A percentile compares a stretch with the other conserved stretches of the same genome.
These are phyloP conservation scores for Gymnopilus junonius DNA, from an alignment of 768 basidiomycete species.

Conservation along the genomic window DNA sequence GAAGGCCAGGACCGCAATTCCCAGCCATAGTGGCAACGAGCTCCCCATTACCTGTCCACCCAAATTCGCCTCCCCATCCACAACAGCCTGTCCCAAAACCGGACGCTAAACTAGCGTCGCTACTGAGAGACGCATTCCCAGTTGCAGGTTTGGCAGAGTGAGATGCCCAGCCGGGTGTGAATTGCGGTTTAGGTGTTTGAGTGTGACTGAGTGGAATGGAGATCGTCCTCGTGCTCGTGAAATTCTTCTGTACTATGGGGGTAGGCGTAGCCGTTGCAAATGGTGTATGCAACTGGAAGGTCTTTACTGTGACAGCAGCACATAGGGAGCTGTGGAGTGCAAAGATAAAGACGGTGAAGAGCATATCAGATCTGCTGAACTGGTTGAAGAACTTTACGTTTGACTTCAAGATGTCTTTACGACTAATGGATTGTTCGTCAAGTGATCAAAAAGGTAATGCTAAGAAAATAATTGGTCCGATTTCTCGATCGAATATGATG, in stretches of 20 bases:
- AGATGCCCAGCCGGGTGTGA: neutral
- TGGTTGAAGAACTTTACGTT: neutral
- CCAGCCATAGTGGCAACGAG: constrained; percentile 2
- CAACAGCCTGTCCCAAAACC: constrained; percentile 8
- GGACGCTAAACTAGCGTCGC: neutral
- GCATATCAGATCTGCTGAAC: neutral
- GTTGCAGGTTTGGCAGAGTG: neutral
- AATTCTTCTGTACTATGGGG: neutral
- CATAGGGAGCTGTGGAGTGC: neutral
- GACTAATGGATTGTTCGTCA: no score
- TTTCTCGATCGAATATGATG: neutral
- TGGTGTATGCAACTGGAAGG: neutral
- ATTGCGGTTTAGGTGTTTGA: neutral
- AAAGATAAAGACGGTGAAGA: neutral
- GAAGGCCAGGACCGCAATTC: constrained; percentile 1
- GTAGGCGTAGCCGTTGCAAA: neutral
- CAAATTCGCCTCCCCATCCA: constrained; percentile 10
- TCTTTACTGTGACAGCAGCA: neutral
- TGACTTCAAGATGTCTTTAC: no score
- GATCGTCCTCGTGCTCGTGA: neutral
- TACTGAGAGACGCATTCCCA: neutral
- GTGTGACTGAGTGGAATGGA: neutral
- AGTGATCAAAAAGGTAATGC: no score
- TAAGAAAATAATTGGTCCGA: neutral
- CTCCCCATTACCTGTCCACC: neutral